Base-by-base conservation (phyloP, 2,329 filamentous ascomycete genomes). In the Arthrinium phaeospermum region DNA sequence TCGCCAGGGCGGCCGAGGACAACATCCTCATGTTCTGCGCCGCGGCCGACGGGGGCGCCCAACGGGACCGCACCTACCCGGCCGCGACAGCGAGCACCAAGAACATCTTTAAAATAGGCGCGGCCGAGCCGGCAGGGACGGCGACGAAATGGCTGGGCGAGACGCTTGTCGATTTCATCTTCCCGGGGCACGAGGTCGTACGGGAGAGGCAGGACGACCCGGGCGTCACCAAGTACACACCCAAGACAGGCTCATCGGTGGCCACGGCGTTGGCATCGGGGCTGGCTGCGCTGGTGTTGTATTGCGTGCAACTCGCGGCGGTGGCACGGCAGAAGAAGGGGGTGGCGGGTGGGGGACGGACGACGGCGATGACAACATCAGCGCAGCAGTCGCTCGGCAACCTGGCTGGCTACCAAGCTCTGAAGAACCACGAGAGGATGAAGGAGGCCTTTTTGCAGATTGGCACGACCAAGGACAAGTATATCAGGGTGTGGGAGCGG, bases 11-110 rank as follows among this genome's bases (percentile, higher is more conserved):
- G 4, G 34, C 34, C 64, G 13, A 7, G 22, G 3, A 30, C 12
- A 41, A 24, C 19, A 68, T 68, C 16, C 64, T 68, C 30, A 68
- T 68, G 64, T 68, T 68, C 44, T 68, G 64, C 64, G 64, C 64
- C 34, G 64, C 64, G 10, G 12, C n/a, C 12, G 64, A 68, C 8
- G 64, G 44, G 0, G 64, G 44, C 3, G 44, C 37, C 5, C 64
- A 44, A 34, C 14, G 13, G 0, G 44, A 68, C 19, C 3, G 7
- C 12, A 27, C 64, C 1, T 68, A 44, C 64, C 64, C 64, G 37
- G 64, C 64, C 34, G 53, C 53, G 1, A 68, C 12, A 1, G 24
- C 34, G 12, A 24, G 4, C 4, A 45, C 37, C 37, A 68, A 46
- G n/a, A 37, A 44, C 34, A 44, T 46, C 37, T 44, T 68, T 14